Conservation (phyloP, 768 basidiomycete genomes). For the Agrocybe chaxingu region DNA sequence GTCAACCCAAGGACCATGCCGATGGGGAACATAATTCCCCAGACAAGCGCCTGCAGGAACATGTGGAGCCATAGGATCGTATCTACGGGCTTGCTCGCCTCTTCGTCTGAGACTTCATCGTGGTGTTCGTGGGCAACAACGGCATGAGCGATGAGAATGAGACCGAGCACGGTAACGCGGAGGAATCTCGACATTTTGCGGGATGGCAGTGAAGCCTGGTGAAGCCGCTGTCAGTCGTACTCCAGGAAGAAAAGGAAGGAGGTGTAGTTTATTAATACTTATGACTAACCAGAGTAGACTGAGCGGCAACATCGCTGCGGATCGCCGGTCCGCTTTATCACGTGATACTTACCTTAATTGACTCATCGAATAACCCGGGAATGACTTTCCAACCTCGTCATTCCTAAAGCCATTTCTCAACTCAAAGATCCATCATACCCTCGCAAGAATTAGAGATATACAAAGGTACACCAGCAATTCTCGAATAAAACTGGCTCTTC, state of each 20-base stretch:
- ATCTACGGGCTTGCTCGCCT: conserved; percentile 66
- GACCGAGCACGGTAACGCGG: conserved; percentile 1
- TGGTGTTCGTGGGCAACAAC: conserved; percentile 58
- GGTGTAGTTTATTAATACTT: not conserved
- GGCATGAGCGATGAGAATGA: conserved; percentile 20
- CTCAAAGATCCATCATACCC: not conserved
- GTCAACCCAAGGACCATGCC: conserved; percentile 76
- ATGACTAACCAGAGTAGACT: too few species aligned
- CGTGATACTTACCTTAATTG: too few species aligned
- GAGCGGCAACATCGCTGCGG: too few species aligned
- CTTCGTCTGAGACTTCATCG: conserved; percentile 61
- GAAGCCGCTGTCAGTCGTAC: not conserved
- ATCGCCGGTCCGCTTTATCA: too few species aligned
- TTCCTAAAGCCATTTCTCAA: too few species aligned
- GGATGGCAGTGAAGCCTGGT: not conserved
- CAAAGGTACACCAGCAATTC: too few species aligned
- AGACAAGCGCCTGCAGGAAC: conserved; percentile 68
- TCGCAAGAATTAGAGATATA: not conserved
- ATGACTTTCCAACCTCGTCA: too few species aligned
- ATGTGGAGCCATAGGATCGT: conserved; percentile 82
- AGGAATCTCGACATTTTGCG: conserved; percentile 5
- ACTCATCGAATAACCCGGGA: too few species aligned
- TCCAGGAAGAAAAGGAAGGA: not conserved
- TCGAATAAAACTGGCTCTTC: conserved; percentile 6
- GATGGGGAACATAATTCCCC: conserved; percentile 85